A percentile compares a stretch with the other conserved stretches of the same genome.
Evolutionary conservation across 208 protist species (phyloP).

Genomic region (Trypanosoma avium): DNA sequence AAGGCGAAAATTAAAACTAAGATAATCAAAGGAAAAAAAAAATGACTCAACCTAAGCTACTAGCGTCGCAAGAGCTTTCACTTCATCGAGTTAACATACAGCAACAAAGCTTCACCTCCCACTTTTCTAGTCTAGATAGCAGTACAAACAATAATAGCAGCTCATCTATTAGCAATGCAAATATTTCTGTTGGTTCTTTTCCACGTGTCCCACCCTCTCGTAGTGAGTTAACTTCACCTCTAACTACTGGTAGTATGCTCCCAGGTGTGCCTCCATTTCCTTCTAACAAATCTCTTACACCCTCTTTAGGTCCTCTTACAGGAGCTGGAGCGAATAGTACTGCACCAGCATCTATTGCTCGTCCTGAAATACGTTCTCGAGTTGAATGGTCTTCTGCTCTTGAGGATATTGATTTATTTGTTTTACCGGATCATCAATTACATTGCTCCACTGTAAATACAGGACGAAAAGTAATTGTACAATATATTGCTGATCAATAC

Average conservation of each 20-base stretch:
- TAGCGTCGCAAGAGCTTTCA: constrained; percentile 62
- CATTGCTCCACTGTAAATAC: constrained; percentile 20
- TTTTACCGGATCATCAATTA: constrained; percentile 31
- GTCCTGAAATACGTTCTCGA: constrained; percentile 43
- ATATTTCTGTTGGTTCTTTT: constrained; percentile 14
- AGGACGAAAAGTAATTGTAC: constrained; percentile 11
- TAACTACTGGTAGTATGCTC: background rate
- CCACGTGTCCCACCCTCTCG: constrained; percentile 6
- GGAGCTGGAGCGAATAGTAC: constrained; percentile 27
- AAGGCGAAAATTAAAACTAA: too few relatives aligned
- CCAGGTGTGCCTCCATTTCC: background rate
- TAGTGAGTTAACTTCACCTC: constrained; percentile 10
- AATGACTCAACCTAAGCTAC: constrained; percentile 59
- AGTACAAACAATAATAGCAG: background rate
- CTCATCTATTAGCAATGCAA: background rate
- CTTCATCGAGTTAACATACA: constrained; percentile 58
- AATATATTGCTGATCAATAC: constrained; percentile 65
- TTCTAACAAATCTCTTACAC: background rate
- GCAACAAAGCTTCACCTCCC: constrained; percentile 35
- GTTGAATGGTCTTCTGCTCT: constrained; percentile 51
- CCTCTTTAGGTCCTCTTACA: background rate
- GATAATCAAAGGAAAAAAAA: too few relatives aligned
- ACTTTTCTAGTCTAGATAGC: background rate
- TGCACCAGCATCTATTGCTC: constrained; percentile 55
- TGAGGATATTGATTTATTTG: constrained; percentile 36